These are phyloP conservation scores for Suillus occidentalis DNA, from an alignment of 768 basidiomycete species.

Conservation along the genomic window DNA sequence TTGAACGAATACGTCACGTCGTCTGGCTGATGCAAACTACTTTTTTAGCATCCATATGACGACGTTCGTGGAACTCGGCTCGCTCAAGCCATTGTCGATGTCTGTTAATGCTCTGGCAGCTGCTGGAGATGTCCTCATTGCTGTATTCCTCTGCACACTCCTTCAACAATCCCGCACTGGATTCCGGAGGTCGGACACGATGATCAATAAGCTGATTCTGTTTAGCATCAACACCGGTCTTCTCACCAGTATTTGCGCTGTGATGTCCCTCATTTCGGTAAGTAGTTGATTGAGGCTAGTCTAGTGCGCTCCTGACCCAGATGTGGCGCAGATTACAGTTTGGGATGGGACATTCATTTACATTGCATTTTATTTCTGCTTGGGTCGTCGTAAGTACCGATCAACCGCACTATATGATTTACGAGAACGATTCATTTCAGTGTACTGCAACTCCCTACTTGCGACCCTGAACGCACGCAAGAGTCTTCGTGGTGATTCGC, in stretches of 20 bases:
- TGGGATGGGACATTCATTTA: conserved; percentile 54
- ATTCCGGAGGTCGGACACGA: conserved; percentile 52
- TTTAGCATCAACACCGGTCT: conserved; percentile 49
- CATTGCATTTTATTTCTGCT: conserved; percentile 59
- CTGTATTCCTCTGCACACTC: conserved; percentile 44
- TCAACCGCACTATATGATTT: not conserved
- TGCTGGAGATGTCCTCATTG: conserved; percentile 49
- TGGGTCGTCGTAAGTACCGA: conserved; percentile 50
- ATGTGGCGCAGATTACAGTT: conserved; percentile 40
- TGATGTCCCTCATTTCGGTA: conserved; percentile 54
- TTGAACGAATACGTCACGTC: not conserved
- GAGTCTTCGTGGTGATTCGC: conserved; percentile 35
- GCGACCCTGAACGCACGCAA: conserved; percentile 58
- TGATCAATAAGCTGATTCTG: conserved; percentile 54
- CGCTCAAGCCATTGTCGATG: conserved; percentile 52
- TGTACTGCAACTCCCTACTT: conserved; percentile 62
- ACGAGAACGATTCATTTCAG: conserved; percentile 26
- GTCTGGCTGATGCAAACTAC: conserved; percentile 5
- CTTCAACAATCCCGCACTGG: conserved; percentile 51
- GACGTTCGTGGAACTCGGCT: conserved; percentile 44
- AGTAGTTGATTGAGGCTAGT: conserved; percentile 1
- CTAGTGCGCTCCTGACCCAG: not conserved
- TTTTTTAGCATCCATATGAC: conserved; percentile 35
- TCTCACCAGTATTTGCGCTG: conserved; percentile 48
- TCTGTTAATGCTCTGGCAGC: conserved; percentile 53